These are phyloP conservation scores for Rhodotorula kratochvilovae DNA, from an alignment of 768 basidiomycete species.

Conservation along the genomic window DNA sequence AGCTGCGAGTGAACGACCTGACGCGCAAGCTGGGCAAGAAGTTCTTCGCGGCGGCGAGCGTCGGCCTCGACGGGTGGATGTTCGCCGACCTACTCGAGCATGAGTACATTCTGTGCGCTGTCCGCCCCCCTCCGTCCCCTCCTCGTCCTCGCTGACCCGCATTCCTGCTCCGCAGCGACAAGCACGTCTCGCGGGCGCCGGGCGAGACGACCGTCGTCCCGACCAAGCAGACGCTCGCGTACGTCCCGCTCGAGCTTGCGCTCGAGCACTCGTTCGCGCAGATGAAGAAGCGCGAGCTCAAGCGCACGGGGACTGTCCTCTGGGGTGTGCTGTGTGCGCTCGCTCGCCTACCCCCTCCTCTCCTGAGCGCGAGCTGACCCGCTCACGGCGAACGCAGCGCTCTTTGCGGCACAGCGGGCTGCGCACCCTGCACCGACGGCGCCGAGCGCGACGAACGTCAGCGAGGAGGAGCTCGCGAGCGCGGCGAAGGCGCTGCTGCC, in stretches of 20 bases:
- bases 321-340: slow-evolving; percentile 66
- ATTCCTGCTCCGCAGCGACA: slow-evolving; percentile 7
- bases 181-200: not conserved
- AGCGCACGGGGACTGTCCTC: slow-evolving; percentile 47
- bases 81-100: slow-evolving; percentile 88
- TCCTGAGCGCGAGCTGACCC: not conserved
- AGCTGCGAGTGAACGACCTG: slow-evolving; percentile 75
- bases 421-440: slow-evolving; percentile 54
- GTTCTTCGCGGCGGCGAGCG: slow-evolving; percentile 87
- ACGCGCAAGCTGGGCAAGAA: slow-evolving; percentile 70
- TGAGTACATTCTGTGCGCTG: slow-evolving; percentile 78
- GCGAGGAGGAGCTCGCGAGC: slow-evolving; percentile 41
- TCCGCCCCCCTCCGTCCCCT: slow-evolving; percentile 14
- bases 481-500: slow-evolving; percentile 37
- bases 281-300: slow-evolving; percentile 60
- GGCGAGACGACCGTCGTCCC: slow-evolving; percentile 32
- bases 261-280: slow-evolving; percentile 63
- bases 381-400: slow-evolving; percentile 57
- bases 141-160: not conserved
- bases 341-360: slow-evolving; percentile 43
- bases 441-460: slow-evolving; percentile 49
- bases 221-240: slow-evolving; percentile 28
- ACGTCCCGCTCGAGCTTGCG: slow-evolving; percentile 61
- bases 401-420: slow-evolving; percentile 54
- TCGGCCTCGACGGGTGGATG: slow-evolving; percentile 85